Evolutionary conservation across 768 basidiomycete species (phyloP), one percentile per base, ranked within the genome.

Genomic region (Mycena polygramma): DNA sequence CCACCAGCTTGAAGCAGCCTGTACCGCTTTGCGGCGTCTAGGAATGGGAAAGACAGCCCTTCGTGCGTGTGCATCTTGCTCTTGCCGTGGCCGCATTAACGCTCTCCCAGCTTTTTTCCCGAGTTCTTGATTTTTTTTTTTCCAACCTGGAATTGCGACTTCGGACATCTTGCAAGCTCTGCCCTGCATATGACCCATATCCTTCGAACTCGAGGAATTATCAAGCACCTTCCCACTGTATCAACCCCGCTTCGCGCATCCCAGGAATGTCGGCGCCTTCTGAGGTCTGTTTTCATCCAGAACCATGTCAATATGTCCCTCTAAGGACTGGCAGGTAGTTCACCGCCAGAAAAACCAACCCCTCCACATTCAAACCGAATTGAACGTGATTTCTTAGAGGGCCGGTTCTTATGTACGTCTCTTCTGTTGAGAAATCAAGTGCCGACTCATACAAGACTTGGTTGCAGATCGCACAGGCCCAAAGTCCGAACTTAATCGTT

Each of bases 171-270:
- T 30, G 30, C 30, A 30, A 30, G 30, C 30, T 35, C 57, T 65
- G 54, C 55, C 37, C 35, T 39, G 4, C 63, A 53, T 51, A 69
- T 69, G 68, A 63, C 17, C 55, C 41, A 26, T 53, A 17, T 59
- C n/a, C 57, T 63, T 13, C 48, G 55, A 57, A 24, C 39, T 53
- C 57, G 62, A 58, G 55, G 68, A 45, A 5, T 52, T 24, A 37
- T 11, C 20, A 35, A 19, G n/a, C 39, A 58, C n/a, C 39, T 58
- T 4, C 4, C 36, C 7, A 10, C 60, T 60, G 30, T 4, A 46
- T 43, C 52, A 30, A 30, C 30, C 30, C 2, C 36, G 6, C 49
- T 22, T 30, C 45, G 20, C 30, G 17, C 11, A 14, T 10, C 49
- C 9, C 48, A 5, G 7, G 17, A 52, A 22, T 48, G 20, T 55